Evolutionary conservation across 768 basidiomycete species (phyloP).

Genomic region (Ramaria rubella): DNA sequence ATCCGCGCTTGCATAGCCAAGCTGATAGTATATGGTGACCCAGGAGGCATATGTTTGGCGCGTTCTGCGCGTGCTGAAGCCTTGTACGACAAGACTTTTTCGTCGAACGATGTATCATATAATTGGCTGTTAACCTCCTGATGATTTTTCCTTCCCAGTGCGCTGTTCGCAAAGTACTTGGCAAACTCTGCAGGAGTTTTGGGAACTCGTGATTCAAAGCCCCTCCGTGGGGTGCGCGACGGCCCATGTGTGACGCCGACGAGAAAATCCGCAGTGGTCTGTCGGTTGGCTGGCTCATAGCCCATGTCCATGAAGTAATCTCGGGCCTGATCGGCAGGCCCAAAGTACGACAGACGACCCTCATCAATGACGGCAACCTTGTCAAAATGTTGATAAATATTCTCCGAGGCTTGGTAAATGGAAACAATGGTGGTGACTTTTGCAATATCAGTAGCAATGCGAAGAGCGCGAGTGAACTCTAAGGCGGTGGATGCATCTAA

Average conservation of each 20-base stretch:
- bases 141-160: constrained; percentile 3
- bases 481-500: constrained; percentile 83
- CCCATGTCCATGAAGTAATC: constrained; percentile 72
- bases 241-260: constrained; percentile 51
- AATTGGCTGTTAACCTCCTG: not conserved
- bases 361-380: constrained; percentile 77
- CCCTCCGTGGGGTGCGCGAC: constrained; percentile 44
- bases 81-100: constrained; percentile 38
- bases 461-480: constrained; percentile 74
- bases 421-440: constrained; percentile 76
- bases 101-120: constrained; percentile 37
- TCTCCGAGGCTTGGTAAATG: constrained; percentile 79
- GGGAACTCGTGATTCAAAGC: constrained; percentile 36
- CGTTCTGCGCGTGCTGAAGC: constrained; percentile 46
- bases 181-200: constrained; percentile 54
- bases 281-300: constrained; percentile 67
- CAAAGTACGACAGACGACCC: constrained; percentile 69
- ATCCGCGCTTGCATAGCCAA: constrained; percentile 40
- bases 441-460: constrained; percentile 79
- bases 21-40: constrained; percentile 39
- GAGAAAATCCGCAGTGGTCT: constrained; percentile 81
- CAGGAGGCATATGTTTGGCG: constrained; percentile 36
- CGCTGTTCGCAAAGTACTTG: constrained; percentile 26
- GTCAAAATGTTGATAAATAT: constrained; percentile 63
- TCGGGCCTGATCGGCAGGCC: constrained; percentile 55